A percentile compares a stretch with the other conserved stretches of the same genome.
These are phyloP conservation scores for Tylopilus sp. DNA, from an alignment of 768 basidiomycete genomes.

Conservation along the genomic window DNA sequence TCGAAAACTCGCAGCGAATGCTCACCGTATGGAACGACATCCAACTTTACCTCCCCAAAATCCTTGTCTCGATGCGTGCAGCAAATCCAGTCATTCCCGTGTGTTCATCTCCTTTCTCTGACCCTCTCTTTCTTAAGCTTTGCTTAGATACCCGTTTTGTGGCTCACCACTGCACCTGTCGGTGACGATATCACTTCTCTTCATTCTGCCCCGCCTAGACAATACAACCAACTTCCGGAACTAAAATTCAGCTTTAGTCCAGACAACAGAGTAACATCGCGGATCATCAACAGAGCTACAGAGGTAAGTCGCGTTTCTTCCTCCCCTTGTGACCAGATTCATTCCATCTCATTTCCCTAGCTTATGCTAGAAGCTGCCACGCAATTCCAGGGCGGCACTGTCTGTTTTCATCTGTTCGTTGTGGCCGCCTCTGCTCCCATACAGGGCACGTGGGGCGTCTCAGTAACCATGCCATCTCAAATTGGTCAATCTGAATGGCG, in stretches of 20 bases:
- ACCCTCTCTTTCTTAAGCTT: not conserved
- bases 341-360: slow-evolving; percentile 5
- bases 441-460: slow-evolving; percentile 27
- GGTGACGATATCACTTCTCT: slow-evolving; percentile 25
- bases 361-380: slow-evolving; percentile 30
- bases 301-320: slow-evolving; percentile 35
- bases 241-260: slow-evolving; percentile 41
- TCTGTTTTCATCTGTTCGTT: slow-evolving; percentile 50
- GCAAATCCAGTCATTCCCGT: slow-evolving; percentile 41
- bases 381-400: slow-evolving; percentile 30
- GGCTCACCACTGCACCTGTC: slow-evolving; percentile 45
- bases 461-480: slow-evolving; percentile 25
- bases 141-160: slow-evolving; percentile 35
- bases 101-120: slow-evolving; percentile 18
- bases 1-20: slow-evolving; percentile 54
- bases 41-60: slow-evolving; percentile 41
- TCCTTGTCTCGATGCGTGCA: slow-evolving; percentile 40
- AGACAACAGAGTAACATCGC: slow-evolving; percentile 43
- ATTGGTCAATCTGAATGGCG: slow-evolving; percentile 39
- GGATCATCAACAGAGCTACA: slow-evolving; percentile 41
- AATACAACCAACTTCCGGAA: slow-evolving; percentile 40
- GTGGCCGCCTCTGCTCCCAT: slow-evolving; percentile 49
- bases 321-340: not conserved
- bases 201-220: slow-evolving; percentile 33
- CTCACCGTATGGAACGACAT: slow-evolving; percentile 46